phyloP scores from a whole-genome alignment of 768 basidiomycete genomes.

The Leccinellum rugosiceps region DNA sequence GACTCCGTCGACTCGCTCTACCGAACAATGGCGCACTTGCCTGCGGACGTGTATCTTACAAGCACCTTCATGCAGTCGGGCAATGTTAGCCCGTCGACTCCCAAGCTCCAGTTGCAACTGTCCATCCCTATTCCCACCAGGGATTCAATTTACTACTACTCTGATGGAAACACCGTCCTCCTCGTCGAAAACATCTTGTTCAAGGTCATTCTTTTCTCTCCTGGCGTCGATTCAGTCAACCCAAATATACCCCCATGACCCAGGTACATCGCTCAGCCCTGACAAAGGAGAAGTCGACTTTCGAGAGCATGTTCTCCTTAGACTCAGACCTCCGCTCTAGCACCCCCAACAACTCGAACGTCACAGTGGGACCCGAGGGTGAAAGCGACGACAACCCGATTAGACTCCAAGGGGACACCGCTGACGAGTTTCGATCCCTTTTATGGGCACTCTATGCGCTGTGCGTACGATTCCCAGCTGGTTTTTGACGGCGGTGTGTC shows the following conservation, averaged over 20 bases:
- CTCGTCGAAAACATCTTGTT: conserved; percentile 45
- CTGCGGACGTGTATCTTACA: conserved; percentile 31
- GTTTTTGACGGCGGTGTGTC: neutral
- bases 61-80: conserved; percentile 33
- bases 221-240: conserved; percentile 12
- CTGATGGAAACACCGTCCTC: conserved; percentile 40
- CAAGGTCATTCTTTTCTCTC: conserved; percentile 37
- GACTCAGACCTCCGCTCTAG: conserved; percentile 34
- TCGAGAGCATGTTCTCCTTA: conserved; percentile 46
- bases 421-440: conserved; percentile 49
- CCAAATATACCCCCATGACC: conserved; percentile 15
- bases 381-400: conserved; percentile 50
- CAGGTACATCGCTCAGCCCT: conserved; percentile 41
- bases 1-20: conserved; percentile 1
- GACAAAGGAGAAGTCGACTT: conserved; percentile 45
- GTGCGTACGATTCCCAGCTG: conserved; percentile 35
- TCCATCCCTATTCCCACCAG: conserved; percentile 34
- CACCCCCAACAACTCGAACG: conserved; percentile 19
- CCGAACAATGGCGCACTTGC: conserved; percentile 30
- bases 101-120: conserved; percentile 32
- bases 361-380: conserved; percentile 40
- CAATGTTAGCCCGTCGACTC: conserved; percentile 30
- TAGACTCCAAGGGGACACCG: conserved; percentile 43
- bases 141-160: conserved; percentile 40
- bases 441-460: conserved; percentile 51